Evolutionary conservation across 2,329 filamentous ascomycete genomes (phyloP).

Genomic region (Ophiostoma piceae): DNA sequence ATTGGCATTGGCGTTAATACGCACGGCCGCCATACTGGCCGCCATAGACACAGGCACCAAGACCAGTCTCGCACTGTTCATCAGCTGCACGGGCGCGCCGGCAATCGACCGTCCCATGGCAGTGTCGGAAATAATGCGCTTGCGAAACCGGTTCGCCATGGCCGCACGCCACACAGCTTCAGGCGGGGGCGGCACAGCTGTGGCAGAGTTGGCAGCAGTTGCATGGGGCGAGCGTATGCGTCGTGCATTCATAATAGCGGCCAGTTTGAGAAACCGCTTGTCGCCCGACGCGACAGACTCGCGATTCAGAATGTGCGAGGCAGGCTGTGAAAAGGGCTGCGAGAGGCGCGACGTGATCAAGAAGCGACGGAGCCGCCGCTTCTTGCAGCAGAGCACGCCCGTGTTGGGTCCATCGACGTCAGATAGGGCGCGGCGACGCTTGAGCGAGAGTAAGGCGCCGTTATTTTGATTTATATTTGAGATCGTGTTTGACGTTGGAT

Average conservation of each 20-base stretch:
- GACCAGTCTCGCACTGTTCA: slow-evolving; percentile 17
- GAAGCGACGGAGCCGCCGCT: slow-evolving; percentile 57
- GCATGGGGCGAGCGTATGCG: slow-evolving; percentile 24
- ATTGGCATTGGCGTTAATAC: neutral
- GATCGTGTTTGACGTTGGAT: no score
- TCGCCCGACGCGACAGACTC: slow-evolving; percentile 44
- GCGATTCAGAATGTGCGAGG: slow-evolving; percentile 63
- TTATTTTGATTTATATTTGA: neutral
- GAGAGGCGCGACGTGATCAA: slow-evolving; percentile 67
- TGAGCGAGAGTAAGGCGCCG: slow-evolving; percentile 31
- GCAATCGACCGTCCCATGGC: slow-evolving; percentile 28
- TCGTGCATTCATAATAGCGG: slow-evolving; percentile 39
- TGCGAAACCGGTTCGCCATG: slow-evolving; percentile 57
- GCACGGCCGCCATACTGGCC: neutral
- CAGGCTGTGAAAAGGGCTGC: slow-evolving; percentile 62
- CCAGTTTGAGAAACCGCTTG: slow-evolving; percentile 46
- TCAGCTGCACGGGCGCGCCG: slow-evolving; percentile 26
- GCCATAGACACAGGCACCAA: slow-evolving; percentile 15
- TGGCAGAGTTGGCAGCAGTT: neutral
- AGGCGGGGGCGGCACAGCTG: slow-evolving; percentile 24
- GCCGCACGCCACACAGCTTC: slow-evolving; percentile 58
- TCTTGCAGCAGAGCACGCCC: slow-evolving; percentile 53
- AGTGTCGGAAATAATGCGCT: slow-evolving; percentile 41
- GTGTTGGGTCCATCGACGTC: slow-evolving; percentile 58
- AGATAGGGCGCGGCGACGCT: slow-evolving; percentile 48